Base-by-base conservation (phyloP, 495 filamentous ascomycete species). In the Penicillium verhagenii region DNA sequence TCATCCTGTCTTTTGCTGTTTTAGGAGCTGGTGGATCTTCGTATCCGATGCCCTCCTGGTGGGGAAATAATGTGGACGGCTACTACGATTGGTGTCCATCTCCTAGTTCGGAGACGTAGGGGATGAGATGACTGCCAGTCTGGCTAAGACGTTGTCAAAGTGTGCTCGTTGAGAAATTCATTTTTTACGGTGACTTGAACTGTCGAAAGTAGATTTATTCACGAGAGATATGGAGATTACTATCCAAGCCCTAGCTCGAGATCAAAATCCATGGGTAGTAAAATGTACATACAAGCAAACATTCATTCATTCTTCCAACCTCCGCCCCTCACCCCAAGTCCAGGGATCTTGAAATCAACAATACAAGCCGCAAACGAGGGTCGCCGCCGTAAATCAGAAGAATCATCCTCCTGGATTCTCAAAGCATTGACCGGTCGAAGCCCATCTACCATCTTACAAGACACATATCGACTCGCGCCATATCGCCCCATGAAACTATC, bases 1-100 rank as follows among this genome's bases (percentile, higher is more conserved):
- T 85, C 53, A 75, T 85, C 26, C 68, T 85, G 4, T 78, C 78
- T 0, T 86, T 86, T 63, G 81, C 82, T 1, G 79, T 86, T 0
- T 78, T 82, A 26, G 82, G 82, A 0, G 82, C 65, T 8, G 63
- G 62, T 52, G 75, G 75, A 2, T 9, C 44, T 7, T 47, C 59
- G 7, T 52, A 58, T 14, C 51, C 64, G 2, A 71, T 73, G 56
- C 72, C 67, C 1, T 62, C 56, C 6, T 83, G 79, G 79, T 82
- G 78, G 77, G 80, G 80, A 10, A 83, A 83, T n/a, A 65, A 65
- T 35, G 10, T 10, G 0, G 25, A 63, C 26, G 62, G 62, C 16
- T 64, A 72, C 47, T 66, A 59, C 20, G 64, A 65, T 50, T n/a
- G n/a, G n/a, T n/a, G n/a, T n/a, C n/a, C n/a, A n/a, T n/a, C n/a